Evolutionary conservation across 352 stramenopile species (phyloP), one percentile per base, ranked within the genome.

Genomic region (Phytophthora pinifolia): DNA sequence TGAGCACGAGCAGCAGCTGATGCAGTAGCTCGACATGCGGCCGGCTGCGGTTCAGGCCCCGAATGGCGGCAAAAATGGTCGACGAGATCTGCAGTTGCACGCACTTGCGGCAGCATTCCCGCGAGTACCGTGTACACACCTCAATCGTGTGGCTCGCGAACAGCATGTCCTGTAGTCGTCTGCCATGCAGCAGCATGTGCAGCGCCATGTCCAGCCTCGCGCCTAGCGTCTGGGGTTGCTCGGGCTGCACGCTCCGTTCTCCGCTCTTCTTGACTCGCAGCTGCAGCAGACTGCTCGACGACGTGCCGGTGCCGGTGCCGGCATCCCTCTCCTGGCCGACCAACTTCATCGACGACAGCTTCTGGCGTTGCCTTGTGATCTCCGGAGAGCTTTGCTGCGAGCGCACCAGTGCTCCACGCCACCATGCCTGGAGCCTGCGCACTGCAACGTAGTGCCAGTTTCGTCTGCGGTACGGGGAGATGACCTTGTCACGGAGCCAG

Each of bases 11-110:
- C 17, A 96, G 68, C 17, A 94, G 54, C 46, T 94, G 78, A 38
- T 96, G 76, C 10, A 98, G 65, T n/a, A 99, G 63, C 58, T 98
- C 91, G 5, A 98, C 68, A 65, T 99, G 96, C 18, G 95, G 96
- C 6, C 93, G 77, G 54, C 92, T 98, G 43, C 96, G 88, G 74
- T 99, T 99, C 62, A 98, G 91, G 9, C 83, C 92, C 34, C 82
- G 74, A 54, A 98, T 96, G 0, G 98, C 79, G 15, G 74, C 79
- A 50, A 97, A 98, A 45, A 99, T 85, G 18, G 94, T 94, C 18
- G 82, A 79, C 15, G 91, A 79, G 31, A 96, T 94, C 50, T 86
- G 76, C 25, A 92, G 67, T 42, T 89, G 63, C 6, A 93, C 75
- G 47, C 98, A 98, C 42, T 87, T 84, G 43, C 81, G 72, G 55